A percentile compares a stretch with the other conserved stretches of the same genome.
Evolutionary conservation across 164 flowering plant genomes (phyloP).

Genomic region (Tetracentron sinense): DNA sequence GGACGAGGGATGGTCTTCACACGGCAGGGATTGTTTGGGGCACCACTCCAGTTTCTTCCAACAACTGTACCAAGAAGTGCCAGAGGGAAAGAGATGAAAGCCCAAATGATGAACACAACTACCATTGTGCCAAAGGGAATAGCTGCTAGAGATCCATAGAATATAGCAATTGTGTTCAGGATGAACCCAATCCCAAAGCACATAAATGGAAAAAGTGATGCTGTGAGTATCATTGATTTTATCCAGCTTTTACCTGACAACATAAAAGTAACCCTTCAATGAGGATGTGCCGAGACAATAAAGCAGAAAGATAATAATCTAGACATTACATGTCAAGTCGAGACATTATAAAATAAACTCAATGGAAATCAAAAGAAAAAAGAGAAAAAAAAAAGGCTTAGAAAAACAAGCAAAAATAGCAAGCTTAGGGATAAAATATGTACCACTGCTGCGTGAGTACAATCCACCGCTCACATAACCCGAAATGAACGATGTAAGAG

Average conservation of each 20-base stretch:
- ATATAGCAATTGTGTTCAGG: conserved; percentile 91
- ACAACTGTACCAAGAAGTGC: conserved; percentile 98
- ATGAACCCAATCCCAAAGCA: conserved; percentile 79
- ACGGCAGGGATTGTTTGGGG: conserved; percentile 98
- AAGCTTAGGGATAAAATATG: conserved; percentile 8
- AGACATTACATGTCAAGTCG: no score
- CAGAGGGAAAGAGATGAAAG: conserved; percentile 90
- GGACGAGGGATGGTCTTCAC: conserved; percentile 99
- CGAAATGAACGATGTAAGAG: conserved; percentile 89
- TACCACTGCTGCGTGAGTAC: conserved; percentile 96
- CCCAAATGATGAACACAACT: conserved; percentile 94
- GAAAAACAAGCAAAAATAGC: no score
- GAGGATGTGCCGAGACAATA: not conserved
- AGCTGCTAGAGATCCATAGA: conserved; percentile 97
- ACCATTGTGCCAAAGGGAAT: conserved; percentile 99
- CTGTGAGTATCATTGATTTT: conserved; percentile 90
- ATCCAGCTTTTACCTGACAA: conserved; percentile 93
- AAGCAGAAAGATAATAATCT: no score
- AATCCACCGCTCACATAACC: conserved; percentile 98
- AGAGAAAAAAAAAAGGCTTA: no score
- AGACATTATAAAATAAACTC: no score
- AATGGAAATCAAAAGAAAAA: no score
- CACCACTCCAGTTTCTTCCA: conserved; percentile 99
- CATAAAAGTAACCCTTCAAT: conserved; percentile 3
- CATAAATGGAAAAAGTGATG: conserved; percentile 71